Evolutionary conservation across 345 rosid species (phyloP), one percentile per base, ranked within the genome.

Genomic region (Moricandia arvensis): DNA sequence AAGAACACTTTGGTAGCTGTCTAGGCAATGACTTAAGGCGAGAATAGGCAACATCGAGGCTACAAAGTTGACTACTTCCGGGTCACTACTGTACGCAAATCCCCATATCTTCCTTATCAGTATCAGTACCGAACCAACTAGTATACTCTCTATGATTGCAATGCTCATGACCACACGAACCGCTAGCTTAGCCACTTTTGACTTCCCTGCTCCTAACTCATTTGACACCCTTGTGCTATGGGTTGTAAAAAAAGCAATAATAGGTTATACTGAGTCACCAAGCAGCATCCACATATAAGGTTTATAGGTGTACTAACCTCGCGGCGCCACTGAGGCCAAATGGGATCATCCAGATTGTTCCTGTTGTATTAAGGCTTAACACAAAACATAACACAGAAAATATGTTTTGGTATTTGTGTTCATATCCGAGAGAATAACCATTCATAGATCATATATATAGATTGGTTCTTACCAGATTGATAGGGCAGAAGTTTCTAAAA

Each of bases 301-400:
- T 9, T 34, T 24, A 57, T 6, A 47, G 24, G 71, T 68, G 55
- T 54, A 76, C 66, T 38, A 37, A 76, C 96, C 91, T 88, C 73
- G 88, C 85, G 43, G 90, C 85, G 16, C 89, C 87, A 30, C 93
- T 87, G 16, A 88, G 88, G 3, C 91, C 91, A 54, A 87, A 84
- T 18, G 96, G 82, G 80, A 88, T 80, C 93, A 85, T 87, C 74
- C 85, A 87, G 59, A 87, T 86, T 73, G 86, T 88, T 84, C 90
- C 80, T 59, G 85, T 80, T 71, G 91, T 87, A 77, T 88, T 90
- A 67, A 90, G 84, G 86, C 89, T 86, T 13, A 49, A 49, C 24
- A 16, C 9, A 49, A 49, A 4, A 49, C 24, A 49, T 17, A 2
- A 7, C 13, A 41, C 13, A 2, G 8, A n/a, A 5, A 6, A 33